Evolutionary conservation across 2,329 filamentous ascomycete genomes (phyloP), one percentile per base, ranked within the genome.

Genomic region (Calonectria ilicicola): DNA sequence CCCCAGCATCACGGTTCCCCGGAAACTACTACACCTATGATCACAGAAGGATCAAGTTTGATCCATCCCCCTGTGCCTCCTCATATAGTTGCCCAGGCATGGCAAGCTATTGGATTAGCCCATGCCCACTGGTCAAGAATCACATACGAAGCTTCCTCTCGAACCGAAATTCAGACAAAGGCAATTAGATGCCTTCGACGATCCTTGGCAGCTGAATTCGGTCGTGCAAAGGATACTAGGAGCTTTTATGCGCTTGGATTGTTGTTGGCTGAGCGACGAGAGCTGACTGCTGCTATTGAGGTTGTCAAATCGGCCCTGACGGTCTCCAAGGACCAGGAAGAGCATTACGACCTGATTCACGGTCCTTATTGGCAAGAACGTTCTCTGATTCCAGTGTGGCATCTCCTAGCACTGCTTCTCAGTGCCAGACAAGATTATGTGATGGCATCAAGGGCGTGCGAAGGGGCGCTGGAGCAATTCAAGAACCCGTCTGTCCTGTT

Each of bases 401-500:
- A 99, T 86, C 88, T 99, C 19, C 88, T 99, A 58, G 93, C 95
- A 0, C 88, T 99, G 27, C 87, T 98, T 26, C 85, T 98, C 35
- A 98, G 95, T 76, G 95, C 95, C 1, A 92, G 94, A 75, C 94
- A 98, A 76, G 95, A 98, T 74, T 98, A 94, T 78, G 86, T 91
- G 63, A 93, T 94, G 82, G 96, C 97, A 2, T 90, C 91, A 32
- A 92, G 93, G 79, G 93, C 95, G 38, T 98, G 96, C 77, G 95
- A 98, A 81, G 95, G 95, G 29, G 96, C 95, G 4, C 94, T 98
- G 80, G 95, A 98, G 77, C 95, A 98, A 80, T 97, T 98, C 79
- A 92, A 93, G 66, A 92, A 95, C 73, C 90, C 92, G 0, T 83
- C 89, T 1, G 88, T 93, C 8, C 88, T 96, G 0, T 95, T 95